These are phyloP conservation scores for Myriosclerotinia duriaeana DNA, from an alignment of 2,329 filamentous ascomycete species.

Conservation along the genomic window DNA sequence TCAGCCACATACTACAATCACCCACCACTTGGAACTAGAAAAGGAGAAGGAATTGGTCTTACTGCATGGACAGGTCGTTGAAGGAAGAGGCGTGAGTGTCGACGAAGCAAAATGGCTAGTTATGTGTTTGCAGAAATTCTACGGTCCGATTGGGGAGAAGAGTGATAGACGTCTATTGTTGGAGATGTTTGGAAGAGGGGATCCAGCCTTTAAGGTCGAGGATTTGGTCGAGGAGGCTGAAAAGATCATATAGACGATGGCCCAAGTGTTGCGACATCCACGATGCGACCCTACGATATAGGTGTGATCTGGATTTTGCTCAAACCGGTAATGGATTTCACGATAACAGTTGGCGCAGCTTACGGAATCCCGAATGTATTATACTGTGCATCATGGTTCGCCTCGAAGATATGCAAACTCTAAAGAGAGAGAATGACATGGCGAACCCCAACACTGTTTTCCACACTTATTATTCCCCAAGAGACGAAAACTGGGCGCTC, in stretches of 20 bases:
- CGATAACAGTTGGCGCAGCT: neutral
- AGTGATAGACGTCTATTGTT: slow-evolving; percentile 66
- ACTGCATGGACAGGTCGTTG: slow-evolving; percentile 77
- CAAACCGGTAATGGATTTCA: neutral
- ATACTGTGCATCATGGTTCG: neutral
- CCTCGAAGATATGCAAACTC: neutral
- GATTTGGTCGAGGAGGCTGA: slow-evolving; percentile 86
- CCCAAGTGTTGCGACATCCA: slow-evolving; percentile 8
- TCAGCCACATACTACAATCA: slow-evolving; percentile 88
- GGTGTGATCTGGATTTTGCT: neutral
- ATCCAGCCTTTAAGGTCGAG: slow-evolving; percentile 77
- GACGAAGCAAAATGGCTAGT: slow-evolving; percentile 87
- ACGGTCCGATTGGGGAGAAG: slow-evolving; percentile 61
- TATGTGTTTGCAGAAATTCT: slow-evolving; percentile 94
- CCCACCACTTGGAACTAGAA: slow-evolving; percentile 81
- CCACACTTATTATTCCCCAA: neutral
- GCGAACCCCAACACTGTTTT: too few relatives aligned
- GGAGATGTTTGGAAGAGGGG: slow-evolving; percentile 78
- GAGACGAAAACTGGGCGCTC: neutral
- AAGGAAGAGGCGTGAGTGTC: slow-evolving; percentile 71
- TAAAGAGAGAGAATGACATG: neutral
- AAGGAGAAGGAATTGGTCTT: slow-evolving; percentile 75
- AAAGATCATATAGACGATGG: slow-evolving; percentile 57
- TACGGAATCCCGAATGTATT: neutral
- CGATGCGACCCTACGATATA: neutral